Evolutionary conservation across 2,329 filamentous ascomycete genomes (phyloP), one percentile per base, ranked within the genome.

Genomic region (Massarina eburnea): DNA sequence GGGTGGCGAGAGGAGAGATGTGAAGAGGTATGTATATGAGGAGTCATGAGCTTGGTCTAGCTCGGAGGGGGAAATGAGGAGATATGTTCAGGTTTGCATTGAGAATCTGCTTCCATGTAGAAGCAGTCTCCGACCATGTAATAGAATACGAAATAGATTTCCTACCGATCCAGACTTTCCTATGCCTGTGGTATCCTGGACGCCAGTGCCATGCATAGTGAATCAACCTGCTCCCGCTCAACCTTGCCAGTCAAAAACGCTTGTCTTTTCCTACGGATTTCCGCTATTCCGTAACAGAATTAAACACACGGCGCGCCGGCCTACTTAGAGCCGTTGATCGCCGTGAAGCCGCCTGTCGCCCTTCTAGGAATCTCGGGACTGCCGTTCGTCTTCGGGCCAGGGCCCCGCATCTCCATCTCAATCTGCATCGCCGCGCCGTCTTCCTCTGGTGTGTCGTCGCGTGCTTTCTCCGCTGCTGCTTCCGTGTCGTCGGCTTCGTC

Each of bases 341-440:
- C 62, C 12, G 65, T 67, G 36, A 67, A 67, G 1, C 65, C 65
- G n/a, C 58, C 50, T n/a, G n/a, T 30, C 29, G 57, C 40, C 26
- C 50, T 41, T 49, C 54, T 41, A n/a, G 49, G 40, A 35, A 45
- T 37, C 17, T 21, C 32, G 10, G 51, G 43, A 35, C 42, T 52
- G 8, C 42, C 44, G 17, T 57, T 55, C 20, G 35, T 36, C 29
- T 50, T 41, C 43, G 62, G 39, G 3, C 67, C 66, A 42, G 62
- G 39, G 3, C 67, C 66, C 4, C 66, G 57, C 67, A 70, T 70
- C 49, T 70, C 67, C 63, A 70, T 68, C 52, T 70, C 66, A n/a
- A 70, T 57, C 46, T 69, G 67, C 64, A 68, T 67, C 0, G 67
- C 65, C 17, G 64, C 64, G 1, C 55, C 52, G 38, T 68, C 67